Evolutionary conservation across 2,329 filamentous ascomycete species (phyloP), one percentile per base, ranked within the genome.

Genomic region (Pyrenophora seminiperda): DNA sequence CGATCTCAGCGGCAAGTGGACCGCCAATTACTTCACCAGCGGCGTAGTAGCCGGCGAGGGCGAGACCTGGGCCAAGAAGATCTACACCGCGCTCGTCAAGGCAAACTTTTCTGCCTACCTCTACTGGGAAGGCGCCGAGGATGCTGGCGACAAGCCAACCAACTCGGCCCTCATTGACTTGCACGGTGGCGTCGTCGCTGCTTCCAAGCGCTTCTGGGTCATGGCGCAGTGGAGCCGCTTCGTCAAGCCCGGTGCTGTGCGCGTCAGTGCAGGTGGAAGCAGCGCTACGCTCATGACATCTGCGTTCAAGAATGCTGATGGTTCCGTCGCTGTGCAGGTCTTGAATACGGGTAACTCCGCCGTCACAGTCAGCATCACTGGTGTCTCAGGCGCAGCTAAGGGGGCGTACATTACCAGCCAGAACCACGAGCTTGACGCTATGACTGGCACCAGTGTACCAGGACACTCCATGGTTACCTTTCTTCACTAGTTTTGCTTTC

Each of bases 181-280:
- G 1, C 18, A 38, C 13, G 34, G 34, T 14, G 34, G 34, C 5
- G 34, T 38, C 1, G 34, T 38, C 20, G 34, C 34, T 3, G 18
- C 18, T 22, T 38, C 34, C 34, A 38, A 38, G 18, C 34, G 34
- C 34, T 38, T 38, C 34, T 38, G 34, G 34, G 34, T 20, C 20
- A 38, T 38, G 34, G 34, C 34, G 5, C 34, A 38, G 18, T 38
- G 34, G 34, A 38, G 34, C 34, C 34, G 34, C 18, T 38, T 38
- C 13, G 34, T 38, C 7, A 38, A 22, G 34, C 34, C 34, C n/a
- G 34, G 34, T 4, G 34, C 34, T 2, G 34, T 38, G 14, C 34
- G 34, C 19, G 7, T 38, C 18, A 38, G 34, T 2, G 34, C 34
- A 13, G 34, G 34, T 22, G 34, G 34, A 18, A 22, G 34, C 18